A percentile compares a stretch with the other conserved stretches of the same genome.
Evolutionary conservation across 768 basidiomycete species (phyloP).

Genomic region (Coprinopsis sp.): DNA sequence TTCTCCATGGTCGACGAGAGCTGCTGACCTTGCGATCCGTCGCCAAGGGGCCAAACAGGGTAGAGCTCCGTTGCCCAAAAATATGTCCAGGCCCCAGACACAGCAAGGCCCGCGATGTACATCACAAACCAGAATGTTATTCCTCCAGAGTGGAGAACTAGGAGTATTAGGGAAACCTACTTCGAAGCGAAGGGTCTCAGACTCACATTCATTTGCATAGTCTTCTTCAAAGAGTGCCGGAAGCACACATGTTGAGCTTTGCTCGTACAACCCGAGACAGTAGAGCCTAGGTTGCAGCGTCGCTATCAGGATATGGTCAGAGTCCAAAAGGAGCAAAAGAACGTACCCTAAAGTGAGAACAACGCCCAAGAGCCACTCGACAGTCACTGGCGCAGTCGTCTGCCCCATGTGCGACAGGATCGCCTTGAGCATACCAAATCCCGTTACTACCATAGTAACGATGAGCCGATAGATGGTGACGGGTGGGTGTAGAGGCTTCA

Average conservation of each 20-base stretch:
- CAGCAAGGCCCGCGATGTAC: too few relatives aligned
- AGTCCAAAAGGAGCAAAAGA: background rate
- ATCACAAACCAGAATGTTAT: too few relatives aligned
- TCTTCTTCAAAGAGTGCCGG: background rate
- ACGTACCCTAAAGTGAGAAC: slow-evolving; percentile 1
- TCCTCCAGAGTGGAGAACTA: too few relatives aligned
- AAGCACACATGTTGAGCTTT: background rate
- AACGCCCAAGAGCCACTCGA: slow-evolving; percentile 1
- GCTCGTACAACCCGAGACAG: slow-evolving; percentile 6
- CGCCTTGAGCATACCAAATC: slow-evolving; percentile 3
- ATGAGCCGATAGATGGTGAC: slow-evolving; percentile 3
- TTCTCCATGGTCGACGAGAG: too few relatives aligned
- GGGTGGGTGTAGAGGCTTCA: background rate
- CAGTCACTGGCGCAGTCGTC: background rate
- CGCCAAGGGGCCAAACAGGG: too few relatives aligned
- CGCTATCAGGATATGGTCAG: background rate
- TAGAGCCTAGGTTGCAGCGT: background rate
- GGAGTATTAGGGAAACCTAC: too few relatives aligned
- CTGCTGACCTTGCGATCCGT: too few relatives aligned
- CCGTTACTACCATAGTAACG: background rate
- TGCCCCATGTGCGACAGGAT: background rate
- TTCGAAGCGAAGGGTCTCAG: too few relatives aligned
- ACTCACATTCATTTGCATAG: background rate
- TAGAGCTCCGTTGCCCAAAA: too few relatives aligned
- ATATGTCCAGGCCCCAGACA: too few relatives aligned